Evolutionary conservation across 2,329 filamentous ascomycete species (phyloP).

Genomic region (Colletotrichum scovillei): DNA sequence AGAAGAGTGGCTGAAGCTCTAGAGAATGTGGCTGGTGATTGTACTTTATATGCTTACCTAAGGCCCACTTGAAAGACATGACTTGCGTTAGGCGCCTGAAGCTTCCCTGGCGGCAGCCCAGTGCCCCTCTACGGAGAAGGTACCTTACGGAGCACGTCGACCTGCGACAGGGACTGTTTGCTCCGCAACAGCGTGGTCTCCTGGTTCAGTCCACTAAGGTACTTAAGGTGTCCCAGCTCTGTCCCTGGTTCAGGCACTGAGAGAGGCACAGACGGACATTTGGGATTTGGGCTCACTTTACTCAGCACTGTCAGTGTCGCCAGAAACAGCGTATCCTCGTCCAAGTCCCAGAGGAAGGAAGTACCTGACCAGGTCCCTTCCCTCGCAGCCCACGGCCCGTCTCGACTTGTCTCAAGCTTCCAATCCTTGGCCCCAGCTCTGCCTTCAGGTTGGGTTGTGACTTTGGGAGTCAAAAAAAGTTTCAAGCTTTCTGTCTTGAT

Average conservation of each 20-base stretch:
- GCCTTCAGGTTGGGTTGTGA: not conserved
- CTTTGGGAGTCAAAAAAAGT: not conserved
- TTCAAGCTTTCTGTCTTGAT: not conserved
- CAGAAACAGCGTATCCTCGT: too few relatives aligned
- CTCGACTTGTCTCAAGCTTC: constrained; percentile 30
- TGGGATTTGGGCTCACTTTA: not conserved
- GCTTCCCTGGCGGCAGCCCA: constrained; percentile 9
- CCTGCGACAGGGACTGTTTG: constrained; percentile 26
- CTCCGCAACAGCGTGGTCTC: constrained; percentile 29
- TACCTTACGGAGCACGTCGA: not conserved
- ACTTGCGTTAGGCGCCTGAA: constrained; percentile 10
- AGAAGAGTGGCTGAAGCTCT: not conserved
- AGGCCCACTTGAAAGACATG: not conserved
- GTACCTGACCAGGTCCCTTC: not conserved
- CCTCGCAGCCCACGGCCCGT: constrained; percentile 16
- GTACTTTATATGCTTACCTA: not conserved
- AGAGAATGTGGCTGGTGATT: not conserved
- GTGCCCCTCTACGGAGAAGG: not conserved
- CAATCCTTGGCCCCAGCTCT: constrained; percentile 12
- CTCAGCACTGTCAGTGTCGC: too few relatives aligned
- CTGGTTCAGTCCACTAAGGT: not conserved
- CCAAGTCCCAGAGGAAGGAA: not conserved
- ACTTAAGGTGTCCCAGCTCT: not conserved
- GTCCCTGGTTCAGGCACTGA: constrained; percentile 14
- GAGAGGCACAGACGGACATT: constrained; percentile 13